phyloP scores from a whole-genome alignment of 306 rosid genomes.

The Corylus heterophylla region DNA sequence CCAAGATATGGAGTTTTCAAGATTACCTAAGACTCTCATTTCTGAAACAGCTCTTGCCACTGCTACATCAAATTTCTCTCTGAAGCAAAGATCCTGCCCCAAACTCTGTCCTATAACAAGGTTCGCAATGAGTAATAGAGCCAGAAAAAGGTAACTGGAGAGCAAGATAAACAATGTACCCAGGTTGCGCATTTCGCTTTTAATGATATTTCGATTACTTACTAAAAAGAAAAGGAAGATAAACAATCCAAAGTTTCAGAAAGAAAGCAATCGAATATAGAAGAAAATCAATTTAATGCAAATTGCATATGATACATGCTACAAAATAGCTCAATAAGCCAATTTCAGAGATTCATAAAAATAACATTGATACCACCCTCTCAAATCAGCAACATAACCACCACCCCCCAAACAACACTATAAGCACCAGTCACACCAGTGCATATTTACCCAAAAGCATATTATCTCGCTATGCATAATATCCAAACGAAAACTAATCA shows the following conservation, averaged over 20 bases:
- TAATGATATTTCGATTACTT: too few species aligned
- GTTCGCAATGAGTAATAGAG: constrained; percentile 22
- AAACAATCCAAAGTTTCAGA: too few species aligned
- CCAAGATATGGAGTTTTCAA: constrained; percentile 8
- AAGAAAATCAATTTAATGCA: neutral
- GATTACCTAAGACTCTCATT: constrained; percentile 76
- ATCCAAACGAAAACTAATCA: neutral
- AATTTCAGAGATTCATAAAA: neutral
- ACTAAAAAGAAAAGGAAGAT: too few species aligned
- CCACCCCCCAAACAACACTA: too few species aligned
- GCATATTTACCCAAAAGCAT: too few species aligned
- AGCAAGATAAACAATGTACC: neutral
- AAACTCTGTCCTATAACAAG: constrained; percentile 70
- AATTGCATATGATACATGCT: neutral
- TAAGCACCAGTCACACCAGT: too few species aligned
- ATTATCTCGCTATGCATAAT: too few species aligned
- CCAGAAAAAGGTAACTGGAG: neutral
- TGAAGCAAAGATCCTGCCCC: constrained; percentile 64
- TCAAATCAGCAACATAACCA: too few species aligned
- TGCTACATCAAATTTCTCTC: constrained; percentile 84
- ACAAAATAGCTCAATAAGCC: neutral
- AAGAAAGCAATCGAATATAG: neutral
- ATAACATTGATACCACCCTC: too few species aligned
- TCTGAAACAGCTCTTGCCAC: constrained; percentile 96
- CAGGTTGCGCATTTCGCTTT: too few species aligned